A percentile compares a stretch with the other conserved stretches of the same genome.
Evolutionary conservation across 2,329 filamentous ascomycete genomes (phyloP).

Genomic region (Fusarium sarcochroum): DNA sequence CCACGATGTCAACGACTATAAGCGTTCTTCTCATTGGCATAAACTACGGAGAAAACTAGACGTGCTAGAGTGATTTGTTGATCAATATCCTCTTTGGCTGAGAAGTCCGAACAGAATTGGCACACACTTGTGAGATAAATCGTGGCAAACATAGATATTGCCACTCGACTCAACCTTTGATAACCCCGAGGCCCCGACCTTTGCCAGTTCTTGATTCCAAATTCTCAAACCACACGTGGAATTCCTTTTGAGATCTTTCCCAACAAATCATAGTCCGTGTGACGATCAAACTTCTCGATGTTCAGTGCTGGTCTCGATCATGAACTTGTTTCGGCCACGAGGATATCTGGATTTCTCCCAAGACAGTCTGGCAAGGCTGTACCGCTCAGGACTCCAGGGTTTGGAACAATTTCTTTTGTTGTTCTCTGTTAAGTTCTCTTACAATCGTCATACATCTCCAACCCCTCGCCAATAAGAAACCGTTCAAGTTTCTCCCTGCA

Average conservation of each 20-base stretch:
- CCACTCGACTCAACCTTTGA: slow-evolving; percentile 7
- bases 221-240: not conserved
- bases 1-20: not conserved
- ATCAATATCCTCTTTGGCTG: not conserved
- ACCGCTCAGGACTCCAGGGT: no score
- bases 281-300: not conserved
- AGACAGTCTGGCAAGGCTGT: not conserved
- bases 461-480: no score
- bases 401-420: slow-evolving; percentile 5
- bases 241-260: not conserved
- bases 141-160: slow-evolving; percentile 19
- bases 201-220: not conserved
- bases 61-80: not conserved
- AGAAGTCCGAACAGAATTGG: not conserved
- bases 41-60: not conserved
- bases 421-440: not conserved
- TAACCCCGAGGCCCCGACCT: not conserved
- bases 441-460: not conserved
- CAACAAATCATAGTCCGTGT: not conserved
- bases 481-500: not conserved
- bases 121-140: no score
- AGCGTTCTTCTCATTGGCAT: not conserved
- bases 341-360: no score
- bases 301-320: not conserved
- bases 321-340: not conserved